These are phyloP conservation scores for Magnolia changhungtana DNA, from an alignment of 164 flowering plant species.

Conservation along the genomic window DNA sequence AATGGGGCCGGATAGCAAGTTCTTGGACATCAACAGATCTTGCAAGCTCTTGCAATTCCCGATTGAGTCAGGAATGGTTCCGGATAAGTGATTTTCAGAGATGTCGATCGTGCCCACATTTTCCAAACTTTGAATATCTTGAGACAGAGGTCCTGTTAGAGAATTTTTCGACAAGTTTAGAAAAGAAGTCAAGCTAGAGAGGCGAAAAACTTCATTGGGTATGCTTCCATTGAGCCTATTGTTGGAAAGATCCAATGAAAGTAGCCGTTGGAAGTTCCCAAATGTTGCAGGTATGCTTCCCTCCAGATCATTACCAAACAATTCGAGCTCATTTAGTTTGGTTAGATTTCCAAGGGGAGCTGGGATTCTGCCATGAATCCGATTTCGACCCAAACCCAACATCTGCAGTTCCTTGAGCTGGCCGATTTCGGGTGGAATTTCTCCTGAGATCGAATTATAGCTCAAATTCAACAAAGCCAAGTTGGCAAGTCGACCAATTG, in stretches of 20 bases:
- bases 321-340: conserved; percentile 1
- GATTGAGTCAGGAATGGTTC: conserved; percentile 32
- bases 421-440: conserved; percentile 24
- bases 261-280: neutral
- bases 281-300: conserved; percentile 12
- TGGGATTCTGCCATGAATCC: conserved; percentile 24
- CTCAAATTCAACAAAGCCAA: conserved; percentile 30
- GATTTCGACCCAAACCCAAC: conserved; percentile 12
- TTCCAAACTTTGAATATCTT: conserved; percentile 23
- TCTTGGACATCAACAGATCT: conserved; percentile 13
- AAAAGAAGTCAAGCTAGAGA: conserved; percentile 3
- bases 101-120: conserved; percentile 22
- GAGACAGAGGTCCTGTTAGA: conserved; percentile 30
- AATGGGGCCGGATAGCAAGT: conserved; percentile 28
- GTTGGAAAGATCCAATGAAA: neutral
- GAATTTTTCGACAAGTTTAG: conserved; percentile 18
- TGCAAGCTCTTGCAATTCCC: conserved; percentile 21
- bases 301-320: neutral
- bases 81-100: conserved; percentile 28
- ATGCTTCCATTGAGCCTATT: conserved; percentile 8
- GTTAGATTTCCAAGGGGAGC: conserved; percentile 26
- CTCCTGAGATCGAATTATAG: conserved; percentile 33
- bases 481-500: conserved; percentile 25
- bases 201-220: conserved; percentile 34
- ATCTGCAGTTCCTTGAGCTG: neutral